phyloP scores from a whole-genome alignment of 2,329 filamentous ascomycete species.

The Paecilomyces sp. region DNA sequence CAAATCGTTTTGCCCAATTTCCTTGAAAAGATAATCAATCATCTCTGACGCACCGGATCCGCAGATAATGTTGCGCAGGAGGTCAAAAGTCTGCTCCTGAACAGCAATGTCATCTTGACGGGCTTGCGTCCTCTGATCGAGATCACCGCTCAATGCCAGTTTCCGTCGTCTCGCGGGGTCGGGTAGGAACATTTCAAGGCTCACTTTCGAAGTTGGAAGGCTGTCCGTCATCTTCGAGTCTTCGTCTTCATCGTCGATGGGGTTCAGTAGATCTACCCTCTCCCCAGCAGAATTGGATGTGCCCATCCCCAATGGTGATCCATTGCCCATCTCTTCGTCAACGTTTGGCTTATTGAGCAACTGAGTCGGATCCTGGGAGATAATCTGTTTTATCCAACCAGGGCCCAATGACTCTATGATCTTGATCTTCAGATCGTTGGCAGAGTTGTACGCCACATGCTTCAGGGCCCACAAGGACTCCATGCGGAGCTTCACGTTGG shows the following conservation, averaged over 20 bases:
- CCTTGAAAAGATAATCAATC: constrained; percentile 75
- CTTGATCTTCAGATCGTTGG: constrained; percentile 64
- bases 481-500: constrained; percentile 68
- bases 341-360: constrained; percentile 19
- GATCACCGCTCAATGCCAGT: constrained; percentile 54
- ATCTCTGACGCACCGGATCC: constrained; percentile 57
- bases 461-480: constrained; percentile 93
- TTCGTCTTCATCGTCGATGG: constrained; percentile 31
- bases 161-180: constrained; percentile 34
- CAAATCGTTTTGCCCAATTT: constrained; percentile 68
- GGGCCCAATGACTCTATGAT: constrained; percentile 72
- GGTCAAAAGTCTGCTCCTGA: constrained; percentile 83
- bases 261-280: constrained; percentile 54
- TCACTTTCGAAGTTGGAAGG: constrained; percentile 34
- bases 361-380: constrained; percentile 50
- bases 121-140: constrained; percentile 60
- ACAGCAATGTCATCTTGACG: constrained; percentile 74
- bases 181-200: constrained; percentile 28
- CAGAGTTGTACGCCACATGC: constrained; percentile 70
- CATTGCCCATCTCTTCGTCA: constrained; percentile 24
- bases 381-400: constrained; percentile 72
- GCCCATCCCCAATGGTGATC: constrained; percentile 41
- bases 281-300: constrained; percentile 54
- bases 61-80: constrained; percentile 83
- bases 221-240: constrained; percentile 27